Conservation (phyloP, 2,329 filamentous ascomycete species). For the Amphichorda felina region DNA sequence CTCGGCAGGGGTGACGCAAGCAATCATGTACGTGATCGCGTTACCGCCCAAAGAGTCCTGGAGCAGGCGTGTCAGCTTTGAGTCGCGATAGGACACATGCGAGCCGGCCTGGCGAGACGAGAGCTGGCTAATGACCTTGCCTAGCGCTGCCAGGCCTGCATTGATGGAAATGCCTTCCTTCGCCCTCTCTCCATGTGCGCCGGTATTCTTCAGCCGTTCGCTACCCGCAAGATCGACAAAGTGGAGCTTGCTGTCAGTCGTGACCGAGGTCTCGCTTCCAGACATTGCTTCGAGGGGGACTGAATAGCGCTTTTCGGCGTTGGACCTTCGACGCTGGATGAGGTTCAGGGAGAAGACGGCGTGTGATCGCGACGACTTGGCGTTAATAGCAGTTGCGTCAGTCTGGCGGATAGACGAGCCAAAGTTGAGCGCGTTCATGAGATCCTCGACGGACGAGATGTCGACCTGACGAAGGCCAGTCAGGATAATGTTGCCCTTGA, state of each 20-base stretch:
- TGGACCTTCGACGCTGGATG: conserved; percentile 64
- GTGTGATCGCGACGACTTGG: conserved; percentile 93
- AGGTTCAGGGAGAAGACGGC: conserved; percentile 95
- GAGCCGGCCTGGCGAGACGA: conserved; percentile 79
- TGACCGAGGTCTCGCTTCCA: conserved; percentile 54
- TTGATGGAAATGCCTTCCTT: conserved; percentile 98
- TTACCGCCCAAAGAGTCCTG: conserved; percentile 96
- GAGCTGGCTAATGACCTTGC: conserved; percentile 96
- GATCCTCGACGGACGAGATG: conserved; percentile 83
- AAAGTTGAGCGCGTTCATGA: conserved; percentile 80
- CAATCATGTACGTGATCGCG: conserved; percentile 98
- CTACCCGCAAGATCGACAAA: conserved; percentile 97
- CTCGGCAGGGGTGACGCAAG: conserved; percentile 91
- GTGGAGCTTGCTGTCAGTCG: conserved; percentile 94
- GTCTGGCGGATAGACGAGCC: conserved; percentile 93
- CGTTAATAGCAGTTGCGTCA: conserved; percentile 93
- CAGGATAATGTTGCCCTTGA: conserved; percentile 86
- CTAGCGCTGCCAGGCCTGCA: conserved; percentile 82
- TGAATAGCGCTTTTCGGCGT: conserved; percentile 73
- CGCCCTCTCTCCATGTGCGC: conserved; percentile 85
- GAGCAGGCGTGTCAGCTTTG: conserved; percentile 85
- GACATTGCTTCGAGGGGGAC: conserved; percentile 74
- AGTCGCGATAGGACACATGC: conserved; percentile 96
- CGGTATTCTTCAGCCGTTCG: conserved; percentile 93
- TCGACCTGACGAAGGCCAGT: conserved; percentile 81